A percentile compares a stretch with the other conserved stretches of the same genome.
phyloP scores from a whole-genome alignment of 352 stramenopile species.

The Phytophthora citricola region DNA sequence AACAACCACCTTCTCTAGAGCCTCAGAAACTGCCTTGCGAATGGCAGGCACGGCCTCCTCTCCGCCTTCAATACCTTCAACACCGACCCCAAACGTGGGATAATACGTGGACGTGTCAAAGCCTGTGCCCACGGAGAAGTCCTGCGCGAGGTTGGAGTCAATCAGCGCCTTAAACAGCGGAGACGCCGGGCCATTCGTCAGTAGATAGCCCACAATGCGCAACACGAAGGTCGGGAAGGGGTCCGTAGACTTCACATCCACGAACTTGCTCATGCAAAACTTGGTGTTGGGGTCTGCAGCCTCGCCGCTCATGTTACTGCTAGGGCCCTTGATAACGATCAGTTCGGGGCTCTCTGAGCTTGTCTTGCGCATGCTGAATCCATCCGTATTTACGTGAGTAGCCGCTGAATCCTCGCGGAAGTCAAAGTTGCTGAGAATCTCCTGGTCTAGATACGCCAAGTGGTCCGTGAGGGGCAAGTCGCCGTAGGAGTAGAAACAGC shows the following conservation, averaged over 20 bases:
- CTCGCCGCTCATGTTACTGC: conserved; percentile 69
- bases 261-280: conserved; percentile 78
- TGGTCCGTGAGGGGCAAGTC: conserved; percentile 84
- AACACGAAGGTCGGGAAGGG: conserved; percentile 81
- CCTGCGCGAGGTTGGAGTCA: conserved; percentile 74
- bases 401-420: conserved; percentile 55
- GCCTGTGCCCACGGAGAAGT: conserved; percentile 80
- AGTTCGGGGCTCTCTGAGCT: conserved; percentile 25
- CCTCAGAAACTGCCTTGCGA: conserved; percentile 58
- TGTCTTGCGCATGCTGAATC: conserved; percentile 52
- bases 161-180: conserved; percentile 87
- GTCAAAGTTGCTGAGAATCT: conserved; percentile 76
- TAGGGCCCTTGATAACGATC: conserved; percentile 56
- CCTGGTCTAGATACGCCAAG: conserved; percentile 72
- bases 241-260: conserved; percentile 73
- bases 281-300: conserved; percentile 75
- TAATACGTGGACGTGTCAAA: conserved; percentile 86
- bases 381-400: conserved; percentile 51
- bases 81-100: conserved; percentile 76
- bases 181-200: conserved; percentile 82
- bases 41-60: conserved; percentile 62
- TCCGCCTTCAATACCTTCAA: conserved; percentile 70
- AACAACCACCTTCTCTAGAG: conserved; percentile 59
- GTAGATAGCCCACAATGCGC: conserved; percentile 78
- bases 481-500: conserved; percentile 91